Base-by-base conservation (phyloP, 1,284 basidiomycete genomes). In the Mycosarcoma maydis region DNA sequence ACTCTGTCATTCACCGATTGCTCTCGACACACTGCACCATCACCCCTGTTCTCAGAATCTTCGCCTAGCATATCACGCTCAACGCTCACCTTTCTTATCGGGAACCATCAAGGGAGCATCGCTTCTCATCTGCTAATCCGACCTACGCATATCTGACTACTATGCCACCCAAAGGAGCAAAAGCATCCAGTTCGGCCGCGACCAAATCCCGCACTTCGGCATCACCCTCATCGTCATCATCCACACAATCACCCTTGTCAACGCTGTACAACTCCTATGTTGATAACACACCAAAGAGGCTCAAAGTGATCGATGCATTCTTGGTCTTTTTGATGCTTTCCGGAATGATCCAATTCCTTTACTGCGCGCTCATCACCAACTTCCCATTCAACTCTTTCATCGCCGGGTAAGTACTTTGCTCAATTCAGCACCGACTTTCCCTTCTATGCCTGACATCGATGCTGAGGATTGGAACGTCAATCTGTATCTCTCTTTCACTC, bases 321-420 rank as follows among this genome's bases (percentile, higher is more conserved):
- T 86, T 98, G 68, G 85, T 92, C 60, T 97, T 97, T 86, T 87
- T 97, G 77, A 89, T 98, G 85, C 85, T 96, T 39, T 90, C 92
- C 2, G 96, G 95, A 72, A 86, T 96, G 65, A 83, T 89, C 36
- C 94, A 97, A 82, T 97, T 99, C 83, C 84, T 87, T 16, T 98
- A 98, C 85, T 93, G 95, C 83, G 83, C 96, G 29, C 85, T 93
- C 68, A 86, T 98, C 69, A 93, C 94, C 54, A 91, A 90, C 84
- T 98, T 90, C 83, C 95, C 95, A 14, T 98, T 96, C 86, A 97
- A 98, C 77, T 92, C 94, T 30, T 99, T 98, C 84, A 84, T 97
- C 60, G 90, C 93, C 73, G 93, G 94, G 94, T 98, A 84, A 73
- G 90, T 84, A 1, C 13, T 22, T 29, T 13, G 6, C 19, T 11